These are phyloP conservation scores for Candida maris DNA, from an alignment of 805 yeast species.

Conservation along the genomic window DNA sequence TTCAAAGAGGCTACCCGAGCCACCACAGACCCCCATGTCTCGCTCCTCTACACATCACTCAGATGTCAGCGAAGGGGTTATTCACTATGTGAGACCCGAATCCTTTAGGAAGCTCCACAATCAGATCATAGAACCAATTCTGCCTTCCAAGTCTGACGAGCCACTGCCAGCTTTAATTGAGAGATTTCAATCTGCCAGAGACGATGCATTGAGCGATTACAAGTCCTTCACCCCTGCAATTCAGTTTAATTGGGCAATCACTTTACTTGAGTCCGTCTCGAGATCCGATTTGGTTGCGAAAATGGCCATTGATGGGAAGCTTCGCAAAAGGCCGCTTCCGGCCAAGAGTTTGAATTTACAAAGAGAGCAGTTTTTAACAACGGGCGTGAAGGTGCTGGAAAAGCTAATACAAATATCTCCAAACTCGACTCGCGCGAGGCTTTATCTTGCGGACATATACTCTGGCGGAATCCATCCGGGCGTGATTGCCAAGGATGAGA, in stretches of 20 bases:
- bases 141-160: constrained; percentile 30
- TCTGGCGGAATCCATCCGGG: constrained; percentile 48
- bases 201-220: constrained; percentile 34
- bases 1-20: too few species aligned
- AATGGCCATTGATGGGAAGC: constrained; percentile 46
- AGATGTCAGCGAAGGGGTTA: constrained; percentile 3
- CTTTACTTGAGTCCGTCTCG: constrained; percentile 45
- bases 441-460: constrained; percentile 58
- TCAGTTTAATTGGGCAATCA: constrained; percentile 65
- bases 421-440: constrained; percentile 54
- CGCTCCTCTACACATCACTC: constrained; percentile 1
- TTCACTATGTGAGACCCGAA: constrained; percentile 10
- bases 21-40: not conserved
- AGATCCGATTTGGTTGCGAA: constrained; percentile 39
- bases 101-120: constrained; percentile 22
- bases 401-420: constrained; percentile 46
- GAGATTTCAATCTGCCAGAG: constrained; percentile 30
- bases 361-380: constrained; percentile 50
- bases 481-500: constrained; percentile 48
- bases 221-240: constrained; percentile 42
- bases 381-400: constrained; percentile 57
- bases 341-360: constrained; percentile 46
- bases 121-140: constrained; percentile 27
- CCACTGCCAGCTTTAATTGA: constrained; percentile 21
- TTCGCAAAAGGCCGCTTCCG: constrained; percentile 36